These are phyloP conservation scores for Fraxinus xanthoxyloides DNA, from an alignment of 305 asterid genomes.

Conservation along the genomic window DNA sequence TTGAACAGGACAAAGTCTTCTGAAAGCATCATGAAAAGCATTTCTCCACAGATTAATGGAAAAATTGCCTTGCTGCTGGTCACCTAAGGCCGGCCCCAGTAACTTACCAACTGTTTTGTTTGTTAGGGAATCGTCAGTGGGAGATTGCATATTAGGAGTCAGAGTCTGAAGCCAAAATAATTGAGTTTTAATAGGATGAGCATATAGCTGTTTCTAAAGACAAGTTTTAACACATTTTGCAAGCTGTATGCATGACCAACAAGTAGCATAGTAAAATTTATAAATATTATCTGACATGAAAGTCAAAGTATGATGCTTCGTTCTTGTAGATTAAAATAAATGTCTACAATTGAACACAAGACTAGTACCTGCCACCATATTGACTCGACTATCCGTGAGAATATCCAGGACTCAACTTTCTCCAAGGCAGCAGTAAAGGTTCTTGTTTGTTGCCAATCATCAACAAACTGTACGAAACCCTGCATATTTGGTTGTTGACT, in stretches of 20 bases:
- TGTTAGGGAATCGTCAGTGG: slow-evolving; percentile 35
- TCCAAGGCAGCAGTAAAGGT: slow-evolving; percentile 76
- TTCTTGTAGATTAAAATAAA: background rate
- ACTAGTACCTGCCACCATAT: slow-evolving; percentile 95
- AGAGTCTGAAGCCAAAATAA: slow-evolving; percentile 56
- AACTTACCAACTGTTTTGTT: slow-evolving; percentile 44
- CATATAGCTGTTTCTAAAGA: slow-evolving; percentile 10
- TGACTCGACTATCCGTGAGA: slow-evolving; percentile 84
- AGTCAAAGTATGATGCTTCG: background rate
- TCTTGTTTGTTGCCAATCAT: slow-evolving; percentile 94
- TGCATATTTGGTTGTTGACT: slow-evolving; percentile 42
- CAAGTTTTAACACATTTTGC: slow-evolving; percentile 1
- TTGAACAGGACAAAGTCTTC: slow-evolving; percentile 90
- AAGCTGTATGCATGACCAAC: slow-evolving; percentile 11
- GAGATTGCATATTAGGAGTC: slow-evolving; percentile 94
- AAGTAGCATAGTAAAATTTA: slow-evolving; percentile 7
- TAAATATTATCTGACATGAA: background rate
- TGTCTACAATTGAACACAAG: slow-evolving; percentile 9
- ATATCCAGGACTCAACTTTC: slow-evolving; percentile 91
- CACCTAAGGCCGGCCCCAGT: slow-evolving; percentile 69
- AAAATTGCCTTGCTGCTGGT: slow-evolving; percentile 74
- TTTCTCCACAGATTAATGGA: slow-evolving; percentile 73
- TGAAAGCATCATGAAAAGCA: slow-evolving; percentile 81
- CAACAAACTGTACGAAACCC: slow-evolving; percentile 54
- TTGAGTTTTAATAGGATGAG: background rate